Conservation (phyloP, 169 alveolate genomes). For the Besnoitia besnoiti region DNA sequence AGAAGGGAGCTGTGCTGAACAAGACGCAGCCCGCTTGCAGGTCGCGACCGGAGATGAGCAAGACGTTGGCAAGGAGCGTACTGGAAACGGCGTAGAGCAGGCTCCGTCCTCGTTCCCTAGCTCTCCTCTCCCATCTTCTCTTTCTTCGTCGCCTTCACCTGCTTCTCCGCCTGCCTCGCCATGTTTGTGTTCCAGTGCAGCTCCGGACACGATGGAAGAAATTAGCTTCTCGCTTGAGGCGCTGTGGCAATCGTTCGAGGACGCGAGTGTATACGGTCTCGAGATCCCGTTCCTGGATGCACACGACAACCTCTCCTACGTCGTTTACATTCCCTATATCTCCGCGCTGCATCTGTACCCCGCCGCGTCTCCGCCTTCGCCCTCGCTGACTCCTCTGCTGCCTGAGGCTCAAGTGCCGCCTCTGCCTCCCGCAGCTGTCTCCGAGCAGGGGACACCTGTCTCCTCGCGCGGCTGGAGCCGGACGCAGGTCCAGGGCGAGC, state of each 20-base stretch:
- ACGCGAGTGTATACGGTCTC: conserved; percentile 46
- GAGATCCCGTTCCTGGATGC: conserved; percentile 50
- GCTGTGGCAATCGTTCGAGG: conserved; percentile 43
- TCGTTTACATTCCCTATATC: conserved; percentile 48
- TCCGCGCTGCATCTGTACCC: conserved; percentile 63
- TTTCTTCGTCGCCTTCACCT: not conserved
- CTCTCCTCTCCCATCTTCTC: too few relatives aligned
- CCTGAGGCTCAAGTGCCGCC: not conserved
- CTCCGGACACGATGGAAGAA: not conserved
- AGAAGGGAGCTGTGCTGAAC: too few relatives aligned
- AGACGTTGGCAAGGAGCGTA: too few relatives aligned
- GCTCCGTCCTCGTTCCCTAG: too few relatives aligned
- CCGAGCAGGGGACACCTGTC: not conserved
- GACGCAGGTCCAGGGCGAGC: too few relatives aligned
- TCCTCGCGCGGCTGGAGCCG: not conserved
- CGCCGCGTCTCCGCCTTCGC: not conserved
- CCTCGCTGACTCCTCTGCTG: not conserved
- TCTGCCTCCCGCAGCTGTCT: not conserved
- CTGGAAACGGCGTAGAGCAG: too few relatives aligned
- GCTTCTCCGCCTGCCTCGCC: not conserved
- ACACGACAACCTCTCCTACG: not conserved
- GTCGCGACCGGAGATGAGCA: too few relatives aligned
- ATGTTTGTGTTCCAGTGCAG: too few relatives aligned
- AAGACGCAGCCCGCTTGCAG: too few relatives aligned
- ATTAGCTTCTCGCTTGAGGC: not conserved